Evolutionary conservation across 495 filamentous ascomycete genomes (phyloP), one percentile per base, ranked within the genome.

Genomic region (Xylaria longipes): DNA sequence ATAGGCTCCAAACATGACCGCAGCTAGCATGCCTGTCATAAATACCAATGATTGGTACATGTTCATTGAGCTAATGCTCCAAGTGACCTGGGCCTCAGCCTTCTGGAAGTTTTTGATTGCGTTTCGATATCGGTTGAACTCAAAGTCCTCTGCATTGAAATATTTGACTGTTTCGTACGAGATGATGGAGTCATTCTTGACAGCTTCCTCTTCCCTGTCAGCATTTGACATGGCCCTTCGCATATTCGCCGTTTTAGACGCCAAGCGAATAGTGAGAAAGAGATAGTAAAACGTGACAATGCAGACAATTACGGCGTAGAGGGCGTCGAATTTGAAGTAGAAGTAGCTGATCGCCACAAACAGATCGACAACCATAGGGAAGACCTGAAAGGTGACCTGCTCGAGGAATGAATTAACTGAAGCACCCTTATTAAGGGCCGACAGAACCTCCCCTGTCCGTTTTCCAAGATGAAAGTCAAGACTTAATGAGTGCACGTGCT

Each of bases 161-260:
- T 98, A 98, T 80, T 99, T 98, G 76, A 99, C 96, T 31, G 96
- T 98, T 80, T 99, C 96, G 79, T 98, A 99, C 14, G 94, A 96
- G 45, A 94, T 90, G 88, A 99, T 97, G 0, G 96, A 98, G 77
- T 99, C 97, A 74, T 98, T 98, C 83, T 98, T 98, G 64, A 98
- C 94, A 4, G 96, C 97, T 77, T 97, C 95, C 82, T 98, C 93
- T 80, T 97, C 94, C 63, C 97, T 88, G 68, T 93, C 93, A 17
- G 94, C 92, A 76, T 97, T 98, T 67, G 94, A 93, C 93, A 98
- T 97, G 74, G 95, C 89, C 66, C 96, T 86, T 73, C 95, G 88
- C 72, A 97, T 93, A 77, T 95, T 93, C 15, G 93, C 92, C 74
- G 96, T 87, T 89, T 94, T 97, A 72, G 95, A 91, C 31, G 97